Conservation (phyloP, 2,329 filamentous ascomycete species). For the Xenosphaeropsis pyriputrescens region DNA sequence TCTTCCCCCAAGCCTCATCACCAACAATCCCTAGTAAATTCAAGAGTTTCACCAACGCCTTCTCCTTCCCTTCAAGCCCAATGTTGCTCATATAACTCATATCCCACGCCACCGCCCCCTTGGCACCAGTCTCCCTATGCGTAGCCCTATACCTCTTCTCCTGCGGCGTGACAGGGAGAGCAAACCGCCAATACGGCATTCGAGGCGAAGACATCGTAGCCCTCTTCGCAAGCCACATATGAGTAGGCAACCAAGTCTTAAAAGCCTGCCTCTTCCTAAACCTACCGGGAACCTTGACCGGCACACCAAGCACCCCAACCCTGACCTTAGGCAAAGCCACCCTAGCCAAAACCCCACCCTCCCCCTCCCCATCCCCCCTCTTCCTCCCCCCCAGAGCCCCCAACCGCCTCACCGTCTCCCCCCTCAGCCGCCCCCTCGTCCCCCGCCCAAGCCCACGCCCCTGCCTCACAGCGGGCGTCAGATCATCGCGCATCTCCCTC, state of each 20-base stretch:
- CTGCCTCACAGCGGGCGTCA: slow-evolving; percentile 67
- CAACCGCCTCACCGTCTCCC: slow-evolving; percentile 62
- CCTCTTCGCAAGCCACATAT: slow-evolving; percentile 85
- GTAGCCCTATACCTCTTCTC: slow-evolving; percentile 83
- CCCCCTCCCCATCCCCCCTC: slow-evolving; percentile 24
- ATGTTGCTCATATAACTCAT: slow-evolving; percentile 89
- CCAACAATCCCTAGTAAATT: slow-evolving; percentile 47
- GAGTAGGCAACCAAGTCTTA: slow-evolving; percentile 92
- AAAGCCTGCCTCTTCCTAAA: slow-evolving; percentile 75
- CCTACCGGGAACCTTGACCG: slow-evolving; percentile 44
- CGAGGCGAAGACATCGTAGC: slow-evolving; percentile 74
- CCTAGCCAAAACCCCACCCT: slow-evolving; percentile 20
- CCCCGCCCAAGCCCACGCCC: slow-evolving; percentile 18
- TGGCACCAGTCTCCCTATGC: slow-evolving; percentile 61
- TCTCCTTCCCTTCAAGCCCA: slow-evolving; percentile 51
- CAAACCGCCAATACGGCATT: slow-evolving; percentile 78
- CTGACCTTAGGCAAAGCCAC: slow-evolving; percentile 49
- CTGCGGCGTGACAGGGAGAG: slow-evolving; percentile 70
- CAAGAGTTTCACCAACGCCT: slow-evolving; percentile 51
- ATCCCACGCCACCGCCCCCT: slow-evolving; percentile 80
- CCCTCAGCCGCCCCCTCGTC: slow-evolving; percentile 45
- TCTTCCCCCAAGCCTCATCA: slow-evolving; percentile 44
- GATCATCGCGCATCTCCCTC: slow-evolving; percentile 72
- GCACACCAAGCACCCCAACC: slow-evolving; percentile 53
- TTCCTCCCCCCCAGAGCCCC: slow-evolving; percentile 45